Base-by-base conservation (phyloP, 1,284 basidiomycete genomes). In the Tilletiopsis washingtonensis region DNA sequence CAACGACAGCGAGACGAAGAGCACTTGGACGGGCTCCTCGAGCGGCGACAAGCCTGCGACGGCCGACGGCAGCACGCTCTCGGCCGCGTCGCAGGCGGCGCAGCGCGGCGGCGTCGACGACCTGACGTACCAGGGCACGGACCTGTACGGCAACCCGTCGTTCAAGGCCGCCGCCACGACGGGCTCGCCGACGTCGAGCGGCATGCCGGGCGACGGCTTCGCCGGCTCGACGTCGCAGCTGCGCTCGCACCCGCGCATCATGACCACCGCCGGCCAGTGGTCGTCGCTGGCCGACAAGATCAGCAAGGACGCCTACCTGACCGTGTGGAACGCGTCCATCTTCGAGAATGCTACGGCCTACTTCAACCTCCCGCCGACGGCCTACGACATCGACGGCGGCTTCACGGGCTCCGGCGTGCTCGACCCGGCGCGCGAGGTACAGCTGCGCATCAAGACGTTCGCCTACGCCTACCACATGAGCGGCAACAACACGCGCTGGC, bases 201-300 rank as follows among this genome's bases (percentile, higher is more conserved):
- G 27, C 26, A 7, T 14, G 14, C 24, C 38, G 5, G 45, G 29
- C 19, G 46, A 47, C 37, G 26, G 12, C 39, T 47, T 47, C 39
- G n/a, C 9, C 23, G 46, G 46, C 23, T 49, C 50, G 3, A 15
- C 24, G 3, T 38, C 82, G 27, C 76, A 73, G 47, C 78, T 85
- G 40, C 85, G 90, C 49, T 69, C 82, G 63, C 88, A 91, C 62
- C 93, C 93, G 20, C 85, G 88, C 55, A 79, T 99, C 56, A 86
- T 96, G 61, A 91, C 91, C 15, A 88, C 93, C 11, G 67, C 80
- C 14, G 91, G 90, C 79, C 90, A 91, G 75, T 97, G 94, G 93
- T 76, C 81, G 24, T 88, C 84, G 21, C 81, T 99, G 32, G 82
- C 72, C 14, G 56, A 83, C 11, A 78, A 91, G 61, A 96, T 97